Evolutionary conservation across 1,284 basidiomycete genomes (phyloP), one percentile per base, ranked within the genome.

Genomic region (Boletus calvinii): DNA sequence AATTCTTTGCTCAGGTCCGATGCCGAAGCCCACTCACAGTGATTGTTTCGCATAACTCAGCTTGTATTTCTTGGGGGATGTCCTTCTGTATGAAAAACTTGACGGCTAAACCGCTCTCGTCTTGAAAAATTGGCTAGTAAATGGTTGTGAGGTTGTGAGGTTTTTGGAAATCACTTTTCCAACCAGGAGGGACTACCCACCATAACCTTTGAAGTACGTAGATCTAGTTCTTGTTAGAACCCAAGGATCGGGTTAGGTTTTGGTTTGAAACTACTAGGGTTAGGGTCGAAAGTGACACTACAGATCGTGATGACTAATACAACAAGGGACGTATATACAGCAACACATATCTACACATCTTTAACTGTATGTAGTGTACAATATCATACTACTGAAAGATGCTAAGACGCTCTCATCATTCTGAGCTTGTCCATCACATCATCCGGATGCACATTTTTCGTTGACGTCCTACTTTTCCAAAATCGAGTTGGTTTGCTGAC

Each of bases 81-180:
- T 90, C 87, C 62, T 86, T 87, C 63, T 89, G 86, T 32, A 90
- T 79, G 67, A 90, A 90, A 66, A 90, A 90, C 64, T 90, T 90
- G 74, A 88, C 68, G 4, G 86, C 77, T 45, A 84, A 65, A 37
- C 83, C 81, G 60, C 75, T 79, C 52, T 64, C 69, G 61, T 86
- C 85, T 66, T 85, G 83, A 54, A 90, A 89, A 55, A 89, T 82
- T 46, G 81, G 80, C 78, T 79, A 48, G 29, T n/a, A 18, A 38
- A 35, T 34, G n/a, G n/a, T n/a, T n/a, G n/a, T n/a, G n/a, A n/a
- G n/a, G n/a, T 53, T 20, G 36, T 51, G 47, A 54, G 39, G 39
- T 34, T 39, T 42, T 49, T 15, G 20, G 29, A 48, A 38, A 35
- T n/a, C 30, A 40, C n/a, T 40, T 24, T 37, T 15, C 32, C 18